Base-by-base conservation (phyloP, 129 eudicot species). In the Kitagawia praeruptora region DNA sequence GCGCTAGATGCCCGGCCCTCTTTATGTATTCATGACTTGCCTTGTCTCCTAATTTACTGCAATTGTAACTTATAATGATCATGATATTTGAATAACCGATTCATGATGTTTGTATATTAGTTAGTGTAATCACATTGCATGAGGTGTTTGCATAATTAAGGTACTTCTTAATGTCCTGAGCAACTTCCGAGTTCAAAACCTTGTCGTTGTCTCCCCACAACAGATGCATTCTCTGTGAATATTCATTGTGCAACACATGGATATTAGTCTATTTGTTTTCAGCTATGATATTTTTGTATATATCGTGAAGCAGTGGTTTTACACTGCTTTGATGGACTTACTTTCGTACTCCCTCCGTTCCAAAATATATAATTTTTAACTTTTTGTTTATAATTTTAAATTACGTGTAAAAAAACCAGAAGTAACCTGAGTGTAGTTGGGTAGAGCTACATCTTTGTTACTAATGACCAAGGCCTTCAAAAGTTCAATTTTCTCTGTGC, bases 401-500 rank as follows among this genome's bases (percentile, higher is more conserved):
- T 34, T 34, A 34, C 37, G 37, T 34, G 37, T 2, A 34, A 34
- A 34, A 34, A 34, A 34, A 34, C 37, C 2, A 34, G n/a, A 34
- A 34, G 37, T 34, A n/a, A 90, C 96, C 96, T 90, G 92, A 56
- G 82, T 64, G 71, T 76, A 86, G 38, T 79, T 40, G 16, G 78
- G 66, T 28, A 78, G 25, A 19, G 56, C n/a, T 38, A 87, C 86
- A 15, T 85, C 89, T 74, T 87, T 48, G 70, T 88, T 89, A 0
- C 80, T 21, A 76, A 85, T 79, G 11, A 88, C 91, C 84, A 91
- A 74, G 16, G 82, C 91, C 46, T 87, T 84, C 4, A 87, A 53
- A 0, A 91, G 81, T 82, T 87, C 89, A 25, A 39, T 79, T 84
- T 81, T 87, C 76, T 88, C 89, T 61, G 82, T 84, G 37, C 89